Conservation (phyloP, 306 rosid species). For the Sicyos baderoa region DNA sequence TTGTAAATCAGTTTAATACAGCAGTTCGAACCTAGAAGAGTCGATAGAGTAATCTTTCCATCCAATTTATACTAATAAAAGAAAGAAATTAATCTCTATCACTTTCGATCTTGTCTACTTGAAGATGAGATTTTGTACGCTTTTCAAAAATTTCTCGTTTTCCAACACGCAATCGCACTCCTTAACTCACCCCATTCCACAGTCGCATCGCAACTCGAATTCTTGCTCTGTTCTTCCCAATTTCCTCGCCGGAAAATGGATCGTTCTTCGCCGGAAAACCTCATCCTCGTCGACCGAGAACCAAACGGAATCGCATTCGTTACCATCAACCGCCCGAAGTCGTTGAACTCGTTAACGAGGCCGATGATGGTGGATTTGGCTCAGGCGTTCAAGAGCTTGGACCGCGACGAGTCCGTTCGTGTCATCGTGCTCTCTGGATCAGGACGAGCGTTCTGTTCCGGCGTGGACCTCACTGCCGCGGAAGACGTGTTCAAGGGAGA, state of each 20-base stretch:
- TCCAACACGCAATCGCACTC: not conserved
- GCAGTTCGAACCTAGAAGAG: no score
- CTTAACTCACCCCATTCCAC: not conserved
- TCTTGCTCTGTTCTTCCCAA: not conserved
- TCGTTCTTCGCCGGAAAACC: conserved; percentile 33
- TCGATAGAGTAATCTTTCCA: no score
- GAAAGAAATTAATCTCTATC: no score
- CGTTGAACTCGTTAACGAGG: conserved; percentile 66
- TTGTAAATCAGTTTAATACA: no score
- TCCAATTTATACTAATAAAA: no score
- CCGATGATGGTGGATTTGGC: conserved; percentile 74
- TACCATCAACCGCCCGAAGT: conserved; percentile 74
- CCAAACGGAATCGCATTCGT: conserved; percentile 52
- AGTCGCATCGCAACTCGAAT: not conserved
- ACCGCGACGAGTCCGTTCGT: conserved; percentile 50
- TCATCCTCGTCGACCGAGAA: conserved; percentile 45
- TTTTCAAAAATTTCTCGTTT: no score
- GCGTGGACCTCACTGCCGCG: conserved; percentile 74
- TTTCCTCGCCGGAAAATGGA: conserved; percentile 27
- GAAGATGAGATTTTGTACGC: no score
- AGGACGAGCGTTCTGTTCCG: conserved; percentile 88
- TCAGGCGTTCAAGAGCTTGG: conserved; percentile 48
- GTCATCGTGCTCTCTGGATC: conserved; percentile 66
- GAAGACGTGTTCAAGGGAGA: conserved; percentile 92
- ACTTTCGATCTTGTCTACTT: no score